These are phyloP conservation scores for Candida ovalis DNA, from an alignment of 805 yeast species.

Conservation along the genomic window DNA sequence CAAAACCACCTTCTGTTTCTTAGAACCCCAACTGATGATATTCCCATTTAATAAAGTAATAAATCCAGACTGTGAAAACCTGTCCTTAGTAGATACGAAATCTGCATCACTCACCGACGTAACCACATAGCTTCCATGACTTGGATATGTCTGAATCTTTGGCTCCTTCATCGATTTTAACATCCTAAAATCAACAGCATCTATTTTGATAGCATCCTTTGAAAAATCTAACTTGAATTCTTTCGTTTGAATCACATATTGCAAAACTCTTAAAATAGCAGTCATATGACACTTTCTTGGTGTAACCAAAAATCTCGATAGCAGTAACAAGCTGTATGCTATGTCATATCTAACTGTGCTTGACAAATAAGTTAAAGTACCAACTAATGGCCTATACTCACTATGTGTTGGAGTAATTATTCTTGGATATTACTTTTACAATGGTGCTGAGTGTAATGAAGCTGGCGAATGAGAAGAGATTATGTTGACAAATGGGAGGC, in stretches of 20 bases:
- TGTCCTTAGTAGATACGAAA: neutral
- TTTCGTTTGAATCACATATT: neutral
- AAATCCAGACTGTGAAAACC: neutral
- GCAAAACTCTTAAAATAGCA: neutral
- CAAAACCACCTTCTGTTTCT: neutral
- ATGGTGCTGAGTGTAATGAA: too few relatives aligned
- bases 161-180: neutral
- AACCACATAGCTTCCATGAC: neutral
- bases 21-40: neutral
- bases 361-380: neutral
- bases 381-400: neutral
- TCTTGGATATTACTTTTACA: too few relatives aligned
- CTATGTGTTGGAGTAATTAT: too few relatives aligned
- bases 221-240: neutral
- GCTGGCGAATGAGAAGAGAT: too few relatives aligned
- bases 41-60: neutral
- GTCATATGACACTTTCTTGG: neutral
- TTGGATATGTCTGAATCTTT: neutral
- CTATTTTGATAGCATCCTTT: neutral
- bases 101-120: neutral
- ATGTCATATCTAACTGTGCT: neutral
- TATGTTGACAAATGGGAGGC: too few relatives aligned
- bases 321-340: neutral
- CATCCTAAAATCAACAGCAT: neutral
- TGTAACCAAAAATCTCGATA: neutral